These are phyloP conservation scores for Vitis cinerea DNA, from an alignment of 164 flowering plant genomes.

Conservation along the genomic window DNA sequence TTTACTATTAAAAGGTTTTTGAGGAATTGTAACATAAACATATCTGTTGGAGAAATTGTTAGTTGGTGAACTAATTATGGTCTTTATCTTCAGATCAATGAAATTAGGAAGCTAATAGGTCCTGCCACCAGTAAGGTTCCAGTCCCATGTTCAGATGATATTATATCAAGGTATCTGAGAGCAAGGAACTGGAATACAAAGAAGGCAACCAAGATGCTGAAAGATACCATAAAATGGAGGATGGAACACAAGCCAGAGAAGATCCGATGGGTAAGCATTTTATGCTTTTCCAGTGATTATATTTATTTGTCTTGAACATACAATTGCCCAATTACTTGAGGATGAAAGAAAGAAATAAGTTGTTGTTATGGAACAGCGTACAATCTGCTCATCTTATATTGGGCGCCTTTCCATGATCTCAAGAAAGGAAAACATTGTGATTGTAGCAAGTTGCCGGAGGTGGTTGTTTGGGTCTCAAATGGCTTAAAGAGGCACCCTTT, in stretches of 20 bases:
- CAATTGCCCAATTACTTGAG: not conserved
- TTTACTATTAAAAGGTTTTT: too few species aligned
- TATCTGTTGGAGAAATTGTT: not conserved
- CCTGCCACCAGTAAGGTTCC: slow-evolving; percentile 31
- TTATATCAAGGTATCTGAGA: slow-evolving; percentile 49
- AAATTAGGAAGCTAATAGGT: slow-evolving; percentile 32
- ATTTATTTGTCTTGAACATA: not conserved
- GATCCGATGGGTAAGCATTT: slow-evolving; percentile 55
- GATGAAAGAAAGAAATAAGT: not conserved
- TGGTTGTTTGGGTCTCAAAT: too few species aligned
- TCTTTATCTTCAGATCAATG: slow-evolving; percentile 31
- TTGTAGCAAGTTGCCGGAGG: not conserved
- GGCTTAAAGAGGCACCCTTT: too few species aligned
- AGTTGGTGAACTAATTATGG: not conserved
- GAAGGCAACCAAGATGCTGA: slow-evolving; percentile 61
- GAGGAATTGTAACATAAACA: not conserved
- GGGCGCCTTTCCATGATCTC: not conserved
- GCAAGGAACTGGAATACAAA: slow-evolving; percentile 60
- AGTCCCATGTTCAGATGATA: slow-evolving; percentile 44
- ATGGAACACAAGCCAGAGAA: slow-evolving; percentile 52
- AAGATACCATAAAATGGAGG: slow-evolving; percentile 63
- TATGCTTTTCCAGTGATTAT: not conserved
- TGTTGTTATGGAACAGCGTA: too few species aligned
- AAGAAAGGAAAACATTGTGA: not conserved
- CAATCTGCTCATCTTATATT: not conserved